A percentile compares a stretch with the other conserved stretches of the same genome.
These are phyloP conservation scores for Nemania sp. DNA, from an alignment of 2,329 filamentous ascomycete genomes.

Conservation along the genomic window DNA sequence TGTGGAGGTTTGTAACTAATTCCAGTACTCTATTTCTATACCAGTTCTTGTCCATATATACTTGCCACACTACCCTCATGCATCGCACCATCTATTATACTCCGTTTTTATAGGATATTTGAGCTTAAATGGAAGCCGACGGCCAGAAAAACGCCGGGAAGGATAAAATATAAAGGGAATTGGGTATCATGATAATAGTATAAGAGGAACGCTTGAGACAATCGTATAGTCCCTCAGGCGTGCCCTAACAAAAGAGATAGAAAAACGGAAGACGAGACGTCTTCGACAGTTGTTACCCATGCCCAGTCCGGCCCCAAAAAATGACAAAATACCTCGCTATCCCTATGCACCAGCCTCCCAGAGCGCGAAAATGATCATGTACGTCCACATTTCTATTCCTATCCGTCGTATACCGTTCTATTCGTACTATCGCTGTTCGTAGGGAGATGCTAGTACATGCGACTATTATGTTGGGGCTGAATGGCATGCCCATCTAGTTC, in stretches of 20 bases:
- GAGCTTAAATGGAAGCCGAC: neutral
- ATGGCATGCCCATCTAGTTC: conserved; percentile 14
- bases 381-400: neutral
- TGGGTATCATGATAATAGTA: conserved; percentile 15
- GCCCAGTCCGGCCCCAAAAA: neutral
- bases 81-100: neutral
- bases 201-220: neutral
- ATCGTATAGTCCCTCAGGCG: neutral
- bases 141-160: neutral
- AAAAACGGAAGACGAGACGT: neutral
- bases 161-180: neutral
- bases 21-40: neutral
- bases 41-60: neutral
- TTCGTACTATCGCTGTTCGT: neutral
- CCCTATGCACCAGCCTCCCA: neutral
- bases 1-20: neutral
- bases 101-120: neutral
- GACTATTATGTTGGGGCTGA: neutral
- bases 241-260: neutral
- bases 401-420: neutral
- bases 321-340: neutral
- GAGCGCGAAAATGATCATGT: neutral
- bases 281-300: neutral
- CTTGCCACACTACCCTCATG: neutral
- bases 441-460: conserved; percentile 1